Evolutionary conservation across 768 basidiomycete genomes (phyloP).

Genomic region (Asterophora lycoperdoides): DNA sequence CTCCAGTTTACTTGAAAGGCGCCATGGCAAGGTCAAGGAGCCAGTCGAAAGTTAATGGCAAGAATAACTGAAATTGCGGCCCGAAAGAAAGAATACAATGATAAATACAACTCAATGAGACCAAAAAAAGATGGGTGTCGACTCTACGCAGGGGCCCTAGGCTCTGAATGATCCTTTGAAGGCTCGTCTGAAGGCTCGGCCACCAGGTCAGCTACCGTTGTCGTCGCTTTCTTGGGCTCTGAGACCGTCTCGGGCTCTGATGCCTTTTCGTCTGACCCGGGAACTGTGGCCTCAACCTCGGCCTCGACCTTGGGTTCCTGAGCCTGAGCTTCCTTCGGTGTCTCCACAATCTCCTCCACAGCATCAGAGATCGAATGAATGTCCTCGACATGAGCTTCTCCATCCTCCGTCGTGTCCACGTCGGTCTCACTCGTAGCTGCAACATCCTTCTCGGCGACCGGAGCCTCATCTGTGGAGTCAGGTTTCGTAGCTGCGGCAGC

Average conservation of each 20-base stretch:
- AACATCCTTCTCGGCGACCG: conserved; percentile 10
- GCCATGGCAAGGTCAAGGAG: too few species aligned
- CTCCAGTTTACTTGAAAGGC: too few species aligned
- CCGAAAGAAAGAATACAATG: background rate
- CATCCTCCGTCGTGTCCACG: background rate
- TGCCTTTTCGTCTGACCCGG: conserved; percentile 1
- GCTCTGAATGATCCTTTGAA: background rate
- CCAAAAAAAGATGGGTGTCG: background rate
- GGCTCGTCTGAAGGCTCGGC: background rate
- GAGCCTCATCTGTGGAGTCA: conserved; percentile 7
- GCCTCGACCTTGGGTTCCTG: background rate
- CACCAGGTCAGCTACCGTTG: background rate
- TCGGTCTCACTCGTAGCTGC: background rate
- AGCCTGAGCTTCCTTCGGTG: background rate
- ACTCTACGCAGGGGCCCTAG: background rate
- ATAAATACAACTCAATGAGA: background rate
- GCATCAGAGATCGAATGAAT: background rate
- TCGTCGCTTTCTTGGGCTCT: background rate
- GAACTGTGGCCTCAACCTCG: background rate
- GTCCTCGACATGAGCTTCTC: background rate
- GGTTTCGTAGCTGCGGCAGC: background rate
- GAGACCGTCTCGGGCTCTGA: background rate
- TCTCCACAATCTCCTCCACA: background rate
- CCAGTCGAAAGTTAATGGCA: too few species aligned
- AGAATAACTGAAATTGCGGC: too few species aligned